A percentile compares a stretch with the other conserved stretches of the same genome.
These are phyloP conservation scores for Xylaria palmicola DNA, from an alignment of 495 filamentous ascomycete species.

Conservation along the genomic window DNA sequence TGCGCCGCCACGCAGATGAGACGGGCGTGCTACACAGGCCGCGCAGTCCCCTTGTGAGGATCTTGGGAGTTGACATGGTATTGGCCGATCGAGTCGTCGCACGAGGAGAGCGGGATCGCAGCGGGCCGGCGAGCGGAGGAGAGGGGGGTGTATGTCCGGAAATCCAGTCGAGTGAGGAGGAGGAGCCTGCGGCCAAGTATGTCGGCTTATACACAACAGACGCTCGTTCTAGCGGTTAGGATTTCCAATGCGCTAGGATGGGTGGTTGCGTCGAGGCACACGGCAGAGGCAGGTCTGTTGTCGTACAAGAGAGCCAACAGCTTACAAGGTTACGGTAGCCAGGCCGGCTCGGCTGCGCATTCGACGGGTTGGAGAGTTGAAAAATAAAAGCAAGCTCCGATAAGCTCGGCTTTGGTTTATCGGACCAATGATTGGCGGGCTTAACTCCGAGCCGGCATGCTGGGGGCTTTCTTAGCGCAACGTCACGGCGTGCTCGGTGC, in stretches of 20 bases:
- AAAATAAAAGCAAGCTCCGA: slow-evolving; percentile 8
- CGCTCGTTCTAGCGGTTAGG: neutral
- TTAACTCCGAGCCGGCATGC: slow-evolving; percentile 8
- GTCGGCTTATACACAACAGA: neutral
- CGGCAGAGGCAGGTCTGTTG: neutral
- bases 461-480: neutral
- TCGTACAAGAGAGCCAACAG: neutral
- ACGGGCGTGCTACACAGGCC: neutral
- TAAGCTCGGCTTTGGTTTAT: slow-evolving; percentile 5
- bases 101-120: neutral
- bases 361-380: neutral
- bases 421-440: neutral
- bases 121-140: neutral
- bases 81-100: neutral
- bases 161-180: neutral
- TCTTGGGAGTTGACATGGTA: slow-evolving; percentile 4
- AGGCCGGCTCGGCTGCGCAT: neutral
- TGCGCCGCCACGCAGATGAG: neutral
- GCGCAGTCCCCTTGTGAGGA: neutral
- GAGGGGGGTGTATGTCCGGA: neutral
- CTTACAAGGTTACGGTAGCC: neutral
- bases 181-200: neutral
- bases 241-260: neutral
- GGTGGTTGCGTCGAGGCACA: too few relatives aligned
- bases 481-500: neutral